Evolutionary conservation across 495 filamentous ascomycete genomes (phyloP).

Genomic region (Neurospora discreta): DNA sequence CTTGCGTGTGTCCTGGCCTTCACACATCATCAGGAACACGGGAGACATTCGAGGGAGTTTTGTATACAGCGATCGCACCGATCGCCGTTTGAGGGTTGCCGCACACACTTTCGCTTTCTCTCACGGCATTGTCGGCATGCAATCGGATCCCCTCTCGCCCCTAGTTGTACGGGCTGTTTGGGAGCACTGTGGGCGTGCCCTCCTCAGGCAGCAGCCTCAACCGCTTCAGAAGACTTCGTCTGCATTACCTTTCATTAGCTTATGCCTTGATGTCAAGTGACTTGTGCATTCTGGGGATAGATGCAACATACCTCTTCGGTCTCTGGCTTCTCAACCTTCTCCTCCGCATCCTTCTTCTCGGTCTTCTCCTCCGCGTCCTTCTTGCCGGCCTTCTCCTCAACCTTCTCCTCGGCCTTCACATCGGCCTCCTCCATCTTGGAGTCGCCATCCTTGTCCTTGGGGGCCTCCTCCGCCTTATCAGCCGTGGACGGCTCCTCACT

Average conservation of each 20-base stretch:
- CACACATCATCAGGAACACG: not conserved
- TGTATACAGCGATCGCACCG: not conserved
- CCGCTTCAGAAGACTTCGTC: slow-evolving; percentile 15
- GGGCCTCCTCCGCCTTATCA: slow-evolving; percentile 18
- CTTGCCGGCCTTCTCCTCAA: slow-evolving; percentile 4
- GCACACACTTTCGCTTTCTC: not conserved
- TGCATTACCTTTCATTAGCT: not conserved
- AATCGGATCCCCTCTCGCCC: not conserved
- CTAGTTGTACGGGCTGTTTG: not conserved
- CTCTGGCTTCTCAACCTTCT: slow-evolving; percentile 19
- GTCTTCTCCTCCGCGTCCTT: slow-evolving; percentile 2
- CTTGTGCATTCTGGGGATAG: not conserved
- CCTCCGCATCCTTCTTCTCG: slow-evolving; percentile 7
- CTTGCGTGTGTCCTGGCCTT: not conserved
- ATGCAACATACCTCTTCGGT: slow-evolving; percentile 21
- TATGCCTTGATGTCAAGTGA: not conserved
- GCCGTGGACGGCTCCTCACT: slow-evolving; percentile 25
- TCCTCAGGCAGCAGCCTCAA: slow-evolving; percentile 16
- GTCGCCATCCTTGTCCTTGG: slow-evolving; percentile 19
- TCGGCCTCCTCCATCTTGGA: slow-evolving; percentile 12
- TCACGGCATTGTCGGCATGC: not conserved
- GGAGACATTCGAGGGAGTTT: not conserved
- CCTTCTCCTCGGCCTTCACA: slow-evolving; percentile 14
- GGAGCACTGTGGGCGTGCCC: not conserved
- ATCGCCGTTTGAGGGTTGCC: not conserved